Conservation (phyloP, 768 basidiomycete genomes). For the Glaciozyma martinii region DNA sequence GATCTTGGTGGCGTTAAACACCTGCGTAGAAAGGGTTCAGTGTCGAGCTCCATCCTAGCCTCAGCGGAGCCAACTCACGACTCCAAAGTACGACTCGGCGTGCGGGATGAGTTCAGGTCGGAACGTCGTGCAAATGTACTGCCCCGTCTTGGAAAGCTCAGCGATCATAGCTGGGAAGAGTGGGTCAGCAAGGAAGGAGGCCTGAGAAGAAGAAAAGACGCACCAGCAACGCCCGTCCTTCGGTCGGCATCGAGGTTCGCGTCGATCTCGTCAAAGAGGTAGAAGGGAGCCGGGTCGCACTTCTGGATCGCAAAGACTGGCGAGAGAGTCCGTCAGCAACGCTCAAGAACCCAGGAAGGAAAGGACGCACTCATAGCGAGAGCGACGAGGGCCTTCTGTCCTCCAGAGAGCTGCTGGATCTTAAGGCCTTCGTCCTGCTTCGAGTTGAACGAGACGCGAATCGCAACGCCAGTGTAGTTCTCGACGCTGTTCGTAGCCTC, state of each 20-base stretch:
- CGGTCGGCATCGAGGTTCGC: constrained; percentile 97
- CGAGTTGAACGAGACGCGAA: constrained; percentile 98
- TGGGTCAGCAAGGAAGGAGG: background rate
- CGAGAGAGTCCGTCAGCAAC: constrained; percentile 2
- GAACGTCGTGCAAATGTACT: constrained; percentile 98
- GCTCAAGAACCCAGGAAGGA: constrained; percentile 12
- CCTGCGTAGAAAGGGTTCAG: background rate
- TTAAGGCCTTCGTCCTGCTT: constrained; percentile 93
- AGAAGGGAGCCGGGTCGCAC: constrained; percentile 98
- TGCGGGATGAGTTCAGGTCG: constrained; percentile 92
- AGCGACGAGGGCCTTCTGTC: constrained; percentile 93
- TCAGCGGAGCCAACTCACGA: constrained; percentile 50
- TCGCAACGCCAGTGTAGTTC: constrained; percentile 93
- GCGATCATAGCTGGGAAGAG: constrained; percentile 75
- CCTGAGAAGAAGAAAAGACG: constrained; percentile 37
- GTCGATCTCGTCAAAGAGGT: constrained; percentile 99
- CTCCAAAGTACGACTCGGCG: constrained; percentile 95
- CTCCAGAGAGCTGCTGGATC: constrained; percentile 93
- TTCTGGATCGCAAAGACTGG: constrained; percentile 96
- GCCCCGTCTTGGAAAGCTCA: constrained; percentile 71
- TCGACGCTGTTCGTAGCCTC: constrained; percentile 47
- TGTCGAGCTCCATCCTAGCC: background rate
- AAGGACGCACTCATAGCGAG: constrained; percentile 65
- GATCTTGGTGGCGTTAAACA: constrained; percentile 29
- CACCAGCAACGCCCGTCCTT: constrained; percentile 89